Percentiles rank a stretch among this genome's conserved stretches.
Conservation (phyloP, 1,139 yeast species). For the Eremothecium cymbalariae region DNA sequence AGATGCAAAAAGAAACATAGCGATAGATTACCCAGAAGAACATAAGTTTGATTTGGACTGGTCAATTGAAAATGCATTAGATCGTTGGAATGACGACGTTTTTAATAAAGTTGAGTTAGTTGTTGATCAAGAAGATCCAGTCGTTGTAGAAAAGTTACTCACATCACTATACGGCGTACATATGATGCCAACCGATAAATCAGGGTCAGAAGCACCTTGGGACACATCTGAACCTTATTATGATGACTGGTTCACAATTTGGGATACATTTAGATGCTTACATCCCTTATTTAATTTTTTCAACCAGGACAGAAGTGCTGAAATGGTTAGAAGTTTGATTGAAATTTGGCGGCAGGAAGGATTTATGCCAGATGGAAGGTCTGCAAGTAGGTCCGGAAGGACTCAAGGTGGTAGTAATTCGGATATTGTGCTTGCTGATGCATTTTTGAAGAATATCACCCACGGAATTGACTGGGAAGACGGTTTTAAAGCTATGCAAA, state of each 20-base stretch:
- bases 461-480: slow-evolving; percentile 31
- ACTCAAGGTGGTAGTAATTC: slow-evolving; percentile 39
- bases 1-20: slow-evolving; percentile 33
- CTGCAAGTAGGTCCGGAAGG: slow-evolving; percentile 36
- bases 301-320: slow-evolving; percentile 32
- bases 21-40: slow-evolving; percentile 19
- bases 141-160: slow-evolving; percentile 28
- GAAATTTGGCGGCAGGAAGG: slow-evolving; percentile 35
- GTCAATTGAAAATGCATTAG: slow-evolving; percentile 23
- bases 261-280: slow-evolving; percentile 37
- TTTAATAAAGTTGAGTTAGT: slow-evolving; percentile 25
- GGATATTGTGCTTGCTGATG: slow-evolving; percentile 38
- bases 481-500: slow-evolving; percentile 35
- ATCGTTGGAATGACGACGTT: slow-evolving; percentile 31
- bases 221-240: slow-evolving; percentile 31
- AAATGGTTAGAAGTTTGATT: slow-evolving; percentile 31
- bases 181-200: slow-evolving; percentile 35
- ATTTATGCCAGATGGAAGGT: slow-evolving; percentile 37
- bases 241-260: slow-evolving; percentile 38
- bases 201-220: slow-evolving; percentile 35
- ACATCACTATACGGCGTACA: slow-evolving; percentile 35
- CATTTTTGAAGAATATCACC: slow-evolving; percentile 31
- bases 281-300: slow-evolving; percentile 33
- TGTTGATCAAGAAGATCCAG: slow-evolving; percentile 19
- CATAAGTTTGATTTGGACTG: slow-evolving; percentile 24